Evolutionary conservation across 495 filamentous ascomycete species (phyloP).

Genomic region (Pyrenula aspistea): DNA sequence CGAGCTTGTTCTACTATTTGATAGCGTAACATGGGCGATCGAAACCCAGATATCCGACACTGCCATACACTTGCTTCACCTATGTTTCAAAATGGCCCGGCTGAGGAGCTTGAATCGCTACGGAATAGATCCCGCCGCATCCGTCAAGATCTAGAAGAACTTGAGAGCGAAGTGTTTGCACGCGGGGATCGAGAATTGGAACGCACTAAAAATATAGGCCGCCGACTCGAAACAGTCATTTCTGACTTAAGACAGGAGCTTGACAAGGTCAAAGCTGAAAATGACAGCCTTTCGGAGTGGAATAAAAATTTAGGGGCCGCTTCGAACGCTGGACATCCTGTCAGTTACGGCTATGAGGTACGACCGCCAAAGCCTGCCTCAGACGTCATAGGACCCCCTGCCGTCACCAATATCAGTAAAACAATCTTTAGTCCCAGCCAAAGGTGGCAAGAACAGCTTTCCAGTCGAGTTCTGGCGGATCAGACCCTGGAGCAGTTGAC

Average conservation of each 20-base stretch:
- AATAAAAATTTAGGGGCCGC: neutral
- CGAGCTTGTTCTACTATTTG: too few species aligned
- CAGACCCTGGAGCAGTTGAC: neutral
- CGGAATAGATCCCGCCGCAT: neutral
- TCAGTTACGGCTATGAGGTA: neutral
- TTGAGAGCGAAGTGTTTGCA: neutral
- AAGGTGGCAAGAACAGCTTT: neutral
- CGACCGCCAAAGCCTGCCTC: neutral
- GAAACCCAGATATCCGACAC: too few species aligned
- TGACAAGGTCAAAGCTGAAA: neutral
- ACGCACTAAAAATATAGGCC: neutral
- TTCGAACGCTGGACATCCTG: neutral
- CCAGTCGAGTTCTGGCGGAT: neutral
- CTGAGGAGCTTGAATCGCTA: neutral
- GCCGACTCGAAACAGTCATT: neutral
- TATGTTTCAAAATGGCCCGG: neutral
- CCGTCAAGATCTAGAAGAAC: neutral
- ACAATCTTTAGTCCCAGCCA: neutral
- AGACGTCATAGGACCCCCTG: neutral
- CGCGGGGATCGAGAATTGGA: neutral
- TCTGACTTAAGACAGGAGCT: neutral
- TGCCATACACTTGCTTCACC: neutral
- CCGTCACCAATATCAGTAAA: neutral
- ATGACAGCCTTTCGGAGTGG: neutral
- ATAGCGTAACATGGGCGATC: too few species aligned